Percentiles rank a stretch among this genome's conserved stretches.
phyloP scores from a whole-genome alignment of 1,284 basidiomycete species.

The Neotropicomus parvogracilis region DNA sequence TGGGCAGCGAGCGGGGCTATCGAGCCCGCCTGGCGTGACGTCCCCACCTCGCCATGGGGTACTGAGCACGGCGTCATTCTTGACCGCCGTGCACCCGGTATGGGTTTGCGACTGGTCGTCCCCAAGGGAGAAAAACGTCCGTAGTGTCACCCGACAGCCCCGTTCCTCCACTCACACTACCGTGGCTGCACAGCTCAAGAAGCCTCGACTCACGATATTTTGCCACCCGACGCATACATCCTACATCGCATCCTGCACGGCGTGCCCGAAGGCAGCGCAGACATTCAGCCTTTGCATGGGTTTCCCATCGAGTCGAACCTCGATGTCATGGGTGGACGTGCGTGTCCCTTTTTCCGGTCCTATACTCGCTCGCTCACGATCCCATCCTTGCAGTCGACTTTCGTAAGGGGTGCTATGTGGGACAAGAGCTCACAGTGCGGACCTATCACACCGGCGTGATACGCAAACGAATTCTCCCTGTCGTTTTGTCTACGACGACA shows the following conservation, averaged over 20 bases:
- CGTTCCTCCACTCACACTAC: constrained; percentile 4
- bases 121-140: constrained; percentile 69
- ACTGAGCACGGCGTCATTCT: constrained; percentile 44
- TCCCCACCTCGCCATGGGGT: constrained; percentile 55
- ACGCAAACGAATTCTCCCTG: constrained; percentile 87
- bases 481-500: constrained; percentile 36
- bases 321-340: constrained; percentile 90
- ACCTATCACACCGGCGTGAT: constrained; percentile 94
- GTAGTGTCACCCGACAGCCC: constrained; percentile 31
- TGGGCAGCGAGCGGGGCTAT: constrained; percentile 61
- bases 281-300: constrained; percentile 74
- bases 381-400: constrained; percentile 75
- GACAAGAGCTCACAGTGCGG: constrained; percentile 95
- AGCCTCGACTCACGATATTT: constrained; percentile 51
- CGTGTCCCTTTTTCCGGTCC: constrained; percentile 32
- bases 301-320: constrained; percentile 94
- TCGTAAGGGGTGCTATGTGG: constrained; percentile 96
- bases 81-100: constrained; percentile 72
- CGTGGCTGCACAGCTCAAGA: constrained; percentile 47
- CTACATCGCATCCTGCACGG: constrained; percentile 80
- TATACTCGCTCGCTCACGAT: constrained; percentile 2
- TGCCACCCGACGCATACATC: constrained; percentile 57
- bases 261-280: constrained; percentile 82
- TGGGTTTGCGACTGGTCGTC: constrained; percentile 73
- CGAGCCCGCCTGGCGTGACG: constrained; percentile 62